Base-by-base conservation (phyloP, 352 stramenopile genomes). In the Pythium folliculosum region DNA sequence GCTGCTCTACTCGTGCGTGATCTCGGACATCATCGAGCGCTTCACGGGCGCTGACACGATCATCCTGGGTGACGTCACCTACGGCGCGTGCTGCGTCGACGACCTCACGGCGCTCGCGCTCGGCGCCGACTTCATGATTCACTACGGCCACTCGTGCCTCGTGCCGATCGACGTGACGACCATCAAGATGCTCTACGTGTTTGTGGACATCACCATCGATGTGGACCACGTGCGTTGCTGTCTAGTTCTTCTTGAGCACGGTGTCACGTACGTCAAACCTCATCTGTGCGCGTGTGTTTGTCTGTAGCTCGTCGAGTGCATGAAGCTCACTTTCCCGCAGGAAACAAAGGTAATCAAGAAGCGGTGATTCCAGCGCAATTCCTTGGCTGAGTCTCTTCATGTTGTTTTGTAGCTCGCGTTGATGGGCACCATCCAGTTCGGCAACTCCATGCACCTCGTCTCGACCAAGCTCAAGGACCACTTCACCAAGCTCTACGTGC, bases 11-110 rank as follows among this genome's bases (percentile, higher is more conserved):
- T 89, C 97, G 21, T 99, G 96, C 58, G 89, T 98, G 23, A 97
- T 99, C 56, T 97, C 96, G 6, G 98, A 99, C 79, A 99, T 99
- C 64, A 93, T 99, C 48, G 85, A 98, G 73, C 87, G 95, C 47
- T 99, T 99, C 69, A 89, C 91, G 0, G 81, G 90, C 67, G 87
- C 90, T 19, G 77, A 93, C 62, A 92, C 84, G 48, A 96, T 99
- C 54, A 97, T 99, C 59, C 77, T 99, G 57, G 98, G 96, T 25
- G 98, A 99, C 72, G 97, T 96, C 22, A 99, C 97, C 2, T 99
- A 99, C 59, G 98, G 98, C 27, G 98, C 98, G n/a, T 99, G 98
- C 72, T 99, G 98, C 69, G 95, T 99, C 22, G 98, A 99, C 70
- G 98, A 99, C 70, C 84, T 99, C 55, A 98, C 92, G 19, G 97